Evolutionary conservation across 2,329 filamentous ascomycete genomes (phyloP).

Genomic region (Aureobasidium sp.): DNA sequence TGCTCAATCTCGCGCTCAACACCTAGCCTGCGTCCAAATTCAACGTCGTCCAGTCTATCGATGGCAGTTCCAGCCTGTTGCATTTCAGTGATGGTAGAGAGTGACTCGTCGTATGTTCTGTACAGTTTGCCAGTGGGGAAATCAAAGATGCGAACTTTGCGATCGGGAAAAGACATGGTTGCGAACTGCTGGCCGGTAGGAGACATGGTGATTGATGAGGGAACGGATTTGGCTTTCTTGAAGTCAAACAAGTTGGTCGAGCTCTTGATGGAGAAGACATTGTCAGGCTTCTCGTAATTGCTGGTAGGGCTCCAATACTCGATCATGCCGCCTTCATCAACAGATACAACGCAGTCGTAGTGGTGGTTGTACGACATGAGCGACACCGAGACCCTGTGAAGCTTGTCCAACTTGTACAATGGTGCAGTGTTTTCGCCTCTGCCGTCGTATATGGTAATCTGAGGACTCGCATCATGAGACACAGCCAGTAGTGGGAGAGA

Average conservation of each 20-base stretch:
- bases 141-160: conserved; percentile 89
- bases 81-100: conserved; percentile 85
- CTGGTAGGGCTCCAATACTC: conserved; percentile 88
- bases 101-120: conserved; percentile 89
- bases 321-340: conserved; percentile 84
- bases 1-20: conserved; percentile 81
- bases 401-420: conserved; percentile 65
- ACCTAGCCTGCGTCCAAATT: conserved; percentile 83
- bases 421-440: conserved; percentile 71
- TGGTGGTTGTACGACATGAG: conserved; percentile 83
- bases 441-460: conserved; percentile 81
- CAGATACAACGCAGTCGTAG: conserved; percentile 85
- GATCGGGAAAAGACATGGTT: conserved; percentile 84
- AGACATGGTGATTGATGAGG: conserved; percentile 75
- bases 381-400: conserved; percentile 78
- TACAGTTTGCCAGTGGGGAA: conserved; percentile 83
- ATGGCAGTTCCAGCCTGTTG: conserved; percentile 84
- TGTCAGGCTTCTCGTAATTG: conserved; percentile 82
- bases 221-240: conserved; percentile 84
- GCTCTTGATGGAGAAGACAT: conserved; percentile 88
- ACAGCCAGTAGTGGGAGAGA: conserved; percentile 80
- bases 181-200: conserved; percentile 81
- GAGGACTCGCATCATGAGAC: conserved; percentile 64
- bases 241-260: conserved; percentile 94
- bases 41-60: conserved; percentile 77